phyloP scores from a whole-genome alignment of 2,329 filamentous ascomycete species.

The Chrysoporthe cubensis region DNA sequence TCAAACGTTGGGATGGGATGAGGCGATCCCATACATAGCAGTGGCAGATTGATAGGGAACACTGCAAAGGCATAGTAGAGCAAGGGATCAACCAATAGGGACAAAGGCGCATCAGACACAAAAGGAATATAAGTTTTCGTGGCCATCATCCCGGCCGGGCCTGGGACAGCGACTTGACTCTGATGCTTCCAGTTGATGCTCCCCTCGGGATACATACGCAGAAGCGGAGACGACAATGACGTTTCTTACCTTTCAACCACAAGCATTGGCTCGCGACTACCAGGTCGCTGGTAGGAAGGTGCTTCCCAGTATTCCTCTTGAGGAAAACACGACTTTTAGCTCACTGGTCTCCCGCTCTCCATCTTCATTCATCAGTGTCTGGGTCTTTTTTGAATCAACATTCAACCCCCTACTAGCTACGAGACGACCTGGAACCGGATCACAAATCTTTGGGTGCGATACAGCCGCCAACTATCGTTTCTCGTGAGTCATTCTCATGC shows the following conservation, averaged over 20 bases:
- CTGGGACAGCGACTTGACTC: background rate
- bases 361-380: background rate
- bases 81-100: background rate
- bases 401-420: background rate
- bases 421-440: background rate
- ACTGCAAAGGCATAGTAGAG: slow-evolving; percentile 7
- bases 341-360: background rate
- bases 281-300: background rate
- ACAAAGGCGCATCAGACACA: slow-evolving; percentile 2
- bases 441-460: background rate
- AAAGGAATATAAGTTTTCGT: slow-evolving; percentile 4
- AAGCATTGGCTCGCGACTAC: background rate
- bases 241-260: background rate
- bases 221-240: background rate
- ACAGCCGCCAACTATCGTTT: background rate
- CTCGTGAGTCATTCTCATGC: background rate
- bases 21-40: background rate
- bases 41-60: slow-evolving; percentile 1
- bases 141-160: background rate
- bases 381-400: background rate
- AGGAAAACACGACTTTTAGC: background rate
- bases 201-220: background rate
- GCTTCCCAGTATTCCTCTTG: background rate
- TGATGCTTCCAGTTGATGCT: background rate
- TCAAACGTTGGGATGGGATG: background rate